Base-by-base conservation (phyloP, 2,329 filamentous ascomycete genomes). In the Venturia asperata region DNA sequence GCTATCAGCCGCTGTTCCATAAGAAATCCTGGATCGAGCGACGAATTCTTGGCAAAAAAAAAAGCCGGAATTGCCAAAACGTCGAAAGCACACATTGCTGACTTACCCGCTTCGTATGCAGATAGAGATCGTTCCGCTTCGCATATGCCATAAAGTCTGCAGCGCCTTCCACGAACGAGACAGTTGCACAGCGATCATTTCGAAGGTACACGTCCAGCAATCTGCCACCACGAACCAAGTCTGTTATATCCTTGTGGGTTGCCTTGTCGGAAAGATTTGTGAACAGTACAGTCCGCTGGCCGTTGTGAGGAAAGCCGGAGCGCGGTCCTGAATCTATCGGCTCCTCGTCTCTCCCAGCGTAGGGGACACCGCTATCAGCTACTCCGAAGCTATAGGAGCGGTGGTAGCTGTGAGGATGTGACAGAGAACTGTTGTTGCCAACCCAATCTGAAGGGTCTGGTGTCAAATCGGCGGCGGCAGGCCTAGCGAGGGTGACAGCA, bases 171-270 rank as follows among this genome's bases (percentile, higher is more conserved):
- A 90, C 78, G 72, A 94, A 94, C 0, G 90, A 90, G 1, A 94
- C 80, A 52, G 81, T 83, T 4, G 85, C 88, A 56, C 78, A 78
- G 41, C 82, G 82, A 63, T 91, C 86, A 52, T 82, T 72, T 41
- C 85, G 83, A 61, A 92, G 69, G 69, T 83, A 87, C 49, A 93
- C 78, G 68, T 91, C 88, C 13, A 92, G 74, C 13, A 95, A 70
- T 68, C 83, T 80, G 1, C 90, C 91, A 30, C 91, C 90, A 66
- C 87, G 85, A 63, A 94, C 77, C 13, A 82, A 81, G 27, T 81
- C 79, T 3, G 83, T 81, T 66, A 94, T 77, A 68, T 94, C 89
- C 60, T 80, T 80, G 70, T 89, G 84, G 0, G 85, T 88, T 17
- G 82, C 83, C 2, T 78, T 79, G 5, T 86, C 82, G 0, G 87